A percentile compares a stretch with the other conserved stretches of the same genome.
phyloP scores from a whole-genome alignment of 2,329 filamentous ascomycete genomes.

The Clonostachys chloroleuca region DNA sequence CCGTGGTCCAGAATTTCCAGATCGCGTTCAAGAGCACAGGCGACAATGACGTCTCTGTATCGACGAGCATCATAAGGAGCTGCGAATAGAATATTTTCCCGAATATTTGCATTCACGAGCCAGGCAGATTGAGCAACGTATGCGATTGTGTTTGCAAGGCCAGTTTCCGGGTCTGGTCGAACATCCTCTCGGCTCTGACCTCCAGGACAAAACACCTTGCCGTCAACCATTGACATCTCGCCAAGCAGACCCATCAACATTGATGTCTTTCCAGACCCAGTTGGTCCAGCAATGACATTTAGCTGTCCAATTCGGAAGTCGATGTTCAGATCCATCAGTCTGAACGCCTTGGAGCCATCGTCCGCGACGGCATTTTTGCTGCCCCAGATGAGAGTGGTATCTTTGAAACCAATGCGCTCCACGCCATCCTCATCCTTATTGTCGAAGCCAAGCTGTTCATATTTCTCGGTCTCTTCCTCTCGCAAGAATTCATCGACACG shows the following conservation, averaged over 20 bases:
- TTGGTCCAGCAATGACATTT: slow-evolving; percentile 90
- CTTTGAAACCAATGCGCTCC: slow-evolving; percentile 76
- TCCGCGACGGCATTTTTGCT: slow-evolving; percentile 55
- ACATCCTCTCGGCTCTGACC: slow-evolving; percentile 83
- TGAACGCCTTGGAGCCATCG: slow-evolving; percentile 71
- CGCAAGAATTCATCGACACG: slow-evolving; percentile 91
- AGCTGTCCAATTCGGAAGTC: slow-evolving; percentile 81
- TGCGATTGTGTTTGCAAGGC: slow-evolving; percentile 84
- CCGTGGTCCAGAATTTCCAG: slow-evolving; percentile 88
- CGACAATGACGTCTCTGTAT: slow-evolving; percentile 83
- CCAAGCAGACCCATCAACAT: slow-evolving; percentile 92
- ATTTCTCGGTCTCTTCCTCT: slow-evolving; percentile 96
- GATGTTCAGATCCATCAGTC: slow-evolving; percentile 77
- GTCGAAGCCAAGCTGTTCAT: slow-evolving; percentile 71
- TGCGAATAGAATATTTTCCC: slow-evolving; percentile 92
- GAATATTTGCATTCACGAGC: slow-evolving; percentile 93
- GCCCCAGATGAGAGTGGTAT: slow-evolving; percentile 88
- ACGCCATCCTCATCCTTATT: slow-evolving; percentile 65
- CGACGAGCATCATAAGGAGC: slow-evolving; percentile 74
- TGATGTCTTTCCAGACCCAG: slow-evolving; percentile 93
- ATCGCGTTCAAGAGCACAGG: slow-evolving; percentile 87
- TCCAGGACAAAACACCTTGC: slow-evolving; percentile 79
- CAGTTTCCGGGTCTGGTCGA: slow-evolving; percentile 74
- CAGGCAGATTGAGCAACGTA: slow-evolving; percentile 97
- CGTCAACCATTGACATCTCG: slow-evolving; percentile 86